Evolutionary conservation across 768 basidiomycete species (phyloP).

Genomic region (Holtermannia corniformis): DNA sequence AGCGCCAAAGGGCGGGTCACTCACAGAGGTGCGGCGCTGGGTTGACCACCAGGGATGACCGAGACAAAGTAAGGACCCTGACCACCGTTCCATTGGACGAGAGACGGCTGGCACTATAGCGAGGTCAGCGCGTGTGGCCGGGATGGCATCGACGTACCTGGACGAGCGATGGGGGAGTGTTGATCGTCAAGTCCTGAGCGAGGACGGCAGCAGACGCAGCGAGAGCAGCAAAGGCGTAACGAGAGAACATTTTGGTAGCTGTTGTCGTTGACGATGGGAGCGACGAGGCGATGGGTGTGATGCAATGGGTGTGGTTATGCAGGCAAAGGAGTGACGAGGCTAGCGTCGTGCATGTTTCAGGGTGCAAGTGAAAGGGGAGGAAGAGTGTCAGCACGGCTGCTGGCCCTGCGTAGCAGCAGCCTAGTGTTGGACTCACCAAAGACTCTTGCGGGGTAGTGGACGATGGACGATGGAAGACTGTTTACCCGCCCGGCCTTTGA

Average conservation of each 20-base stretch:
- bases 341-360: too few species aligned
- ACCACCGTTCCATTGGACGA: constrained; percentile 23
- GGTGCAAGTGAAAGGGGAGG: too few species aligned
- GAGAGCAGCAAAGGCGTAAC: neutral
- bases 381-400: too few species aligned
- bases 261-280: constrained; percentile 2
- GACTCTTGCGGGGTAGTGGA: too few species aligned
- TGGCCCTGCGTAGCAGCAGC: too few species aligned
- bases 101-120: constrained; percentile 22
- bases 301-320: too few species aligned
- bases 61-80: constrained; percentile 27
- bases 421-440: too few species aligned
- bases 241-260: neutral
- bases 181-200: constrained; percentile 5
- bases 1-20: neutral
- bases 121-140: neutral
- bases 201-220: neutral
- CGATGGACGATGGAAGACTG: too few species aligned
- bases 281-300: neutral
- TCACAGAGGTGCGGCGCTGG: constrained; percentile 24
- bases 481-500: too few species aligned
- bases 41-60: constrained; percentile 29
- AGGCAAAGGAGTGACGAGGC: too few species aligned
- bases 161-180: neutral
- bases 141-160: neutral